Evolutionary conservation across 2,329 filamentous ascomycete genomes (phyloP).

Genomic region (Colletotrichum zoysiae): DNA sequence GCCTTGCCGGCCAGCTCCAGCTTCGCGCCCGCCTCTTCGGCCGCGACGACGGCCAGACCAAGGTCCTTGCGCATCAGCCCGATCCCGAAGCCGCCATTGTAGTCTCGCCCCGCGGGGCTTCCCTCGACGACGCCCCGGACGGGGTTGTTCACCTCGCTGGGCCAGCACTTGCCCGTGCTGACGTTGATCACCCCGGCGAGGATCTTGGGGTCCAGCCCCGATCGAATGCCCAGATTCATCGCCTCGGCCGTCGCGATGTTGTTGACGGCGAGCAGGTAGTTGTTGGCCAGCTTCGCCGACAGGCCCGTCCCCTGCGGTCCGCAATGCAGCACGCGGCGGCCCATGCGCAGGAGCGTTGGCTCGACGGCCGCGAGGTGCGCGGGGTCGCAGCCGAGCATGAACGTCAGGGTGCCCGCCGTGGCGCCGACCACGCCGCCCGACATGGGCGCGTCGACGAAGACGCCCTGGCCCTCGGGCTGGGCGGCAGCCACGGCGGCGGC

Average conservation of each 20-base stretch:
- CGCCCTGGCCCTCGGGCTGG: conserved; percentile 65
- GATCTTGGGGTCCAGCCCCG: conserved; percentile 71
- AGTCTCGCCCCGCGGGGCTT: conserved; percentile 82
- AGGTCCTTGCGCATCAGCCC: conserved; percentile 86
- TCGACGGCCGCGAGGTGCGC: conserved; percentile 74
- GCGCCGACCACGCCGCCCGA: conserved; percentile 96
- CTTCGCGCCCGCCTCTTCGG: conserved; percentile 73
- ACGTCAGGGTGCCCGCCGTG: conserved; percentile 87
- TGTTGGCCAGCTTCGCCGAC: conserved; percentile 95
- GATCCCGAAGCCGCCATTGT: conserved; percentile 81
- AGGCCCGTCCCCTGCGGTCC: conserved; percentile 87
- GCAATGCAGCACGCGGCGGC: conserved; percentile 86
- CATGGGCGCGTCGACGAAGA: conserved; percentile 95
- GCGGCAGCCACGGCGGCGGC: conserved; percentile 76
- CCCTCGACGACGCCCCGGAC: conserved; percentile 85
- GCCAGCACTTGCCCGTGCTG: conserved; percentile 96
- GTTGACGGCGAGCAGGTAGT: conserved; percentile 94
- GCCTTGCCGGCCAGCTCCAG: conserved; percentile 75
- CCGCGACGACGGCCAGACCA: conserved; percentile 78
- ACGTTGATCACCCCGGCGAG: conserved; percentile 91
- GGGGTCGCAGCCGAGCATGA: conserved; percentile 86
- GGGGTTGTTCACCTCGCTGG: conserved; percentile 94
- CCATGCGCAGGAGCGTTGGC: conserved; percentile 83
- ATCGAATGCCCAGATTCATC: conserved; percentile 73
- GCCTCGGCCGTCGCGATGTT: conserved; percentile 81